Evolutionary conservation across 2,329 filamentous ascomycete species (phyloP).

Genomic region (Tetracladium maxilliforme): DNA sequence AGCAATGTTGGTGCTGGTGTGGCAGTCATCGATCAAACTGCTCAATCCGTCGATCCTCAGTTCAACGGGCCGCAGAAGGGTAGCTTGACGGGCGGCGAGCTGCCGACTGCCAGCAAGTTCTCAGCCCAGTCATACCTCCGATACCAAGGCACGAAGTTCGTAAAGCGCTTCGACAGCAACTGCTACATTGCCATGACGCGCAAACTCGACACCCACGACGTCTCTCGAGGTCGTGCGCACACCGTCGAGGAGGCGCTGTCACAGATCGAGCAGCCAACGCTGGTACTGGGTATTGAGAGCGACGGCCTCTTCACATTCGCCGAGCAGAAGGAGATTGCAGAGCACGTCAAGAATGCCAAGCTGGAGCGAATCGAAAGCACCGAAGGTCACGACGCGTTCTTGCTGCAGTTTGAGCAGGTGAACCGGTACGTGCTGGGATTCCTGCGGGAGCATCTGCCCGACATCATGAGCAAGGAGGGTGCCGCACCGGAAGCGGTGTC

Average conservation of each 20-base stretch:
- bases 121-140: constrained; percentile 95
- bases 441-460: constrained; percentile 65
- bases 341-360: constrained; percentile 61
- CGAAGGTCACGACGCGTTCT: constrained; percentile 91
- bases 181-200: constrained; percentile 98
- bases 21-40: neutral
- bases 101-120: constrained; percentile 68
- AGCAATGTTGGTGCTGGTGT: constrained; percentile 5
- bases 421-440: constrained; percentile 79
- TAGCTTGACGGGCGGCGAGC: constrained; percentile 34
- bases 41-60: constrained; percentile 38
- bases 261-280: constrained; percentile 72
- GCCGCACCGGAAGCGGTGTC: constrained; percentile 17
- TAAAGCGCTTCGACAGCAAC: constrained; percentile 93
- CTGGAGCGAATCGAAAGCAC: constrained; percentile 83
- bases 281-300: constrained; percentile 88
- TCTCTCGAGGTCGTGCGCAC: constrained; percentile 56
- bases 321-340: constrained; percentile 85
- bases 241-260: constrained; percentile 59
- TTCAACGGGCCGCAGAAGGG: constrained; percentile 48
- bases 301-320: constrained; percentile 95
- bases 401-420: constrained; percentile 94
- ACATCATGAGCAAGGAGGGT: constrained; percentile 64
- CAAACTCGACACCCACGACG: constrained; percentile 93
- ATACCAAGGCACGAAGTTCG: constrained; percentile 94